Evolutionary conservation across 2,329 filamentous ascomycete species (phyloP).

Genomic region (Colletotrichum siamense): DNA sequence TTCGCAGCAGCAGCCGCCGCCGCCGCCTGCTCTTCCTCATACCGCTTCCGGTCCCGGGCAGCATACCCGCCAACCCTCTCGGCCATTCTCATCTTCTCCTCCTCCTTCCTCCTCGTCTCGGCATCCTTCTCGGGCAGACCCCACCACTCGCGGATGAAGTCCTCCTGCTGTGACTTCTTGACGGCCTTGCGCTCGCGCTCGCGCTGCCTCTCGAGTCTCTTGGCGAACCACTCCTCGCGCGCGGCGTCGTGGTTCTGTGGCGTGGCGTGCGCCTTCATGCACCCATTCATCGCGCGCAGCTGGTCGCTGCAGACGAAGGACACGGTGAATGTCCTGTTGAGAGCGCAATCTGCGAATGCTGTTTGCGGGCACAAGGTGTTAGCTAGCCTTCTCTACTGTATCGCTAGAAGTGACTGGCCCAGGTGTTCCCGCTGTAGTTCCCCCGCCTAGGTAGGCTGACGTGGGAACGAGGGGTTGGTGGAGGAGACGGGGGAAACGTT

Average conservation of each 20-base stretch:
- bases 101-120: constrained; percentile 53
- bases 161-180: constrained; percentile 66
- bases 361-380: background rate
- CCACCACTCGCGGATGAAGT: constrained; percentile 73
- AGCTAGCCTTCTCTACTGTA: background rate
- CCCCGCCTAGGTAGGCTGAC: background rate
- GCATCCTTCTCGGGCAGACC: constrained; percentile 63
- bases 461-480: background rate
- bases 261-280: constrained; percentile 88
- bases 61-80: constrained; percentile 63
- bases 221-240: constrained; percentile 90
- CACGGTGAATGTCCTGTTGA: constrained; percentile 83
- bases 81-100: constrained; percentile 53
- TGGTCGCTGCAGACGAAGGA: constrained; percentile 84
- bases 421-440: background rate
- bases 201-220: constrained; percentile 71
- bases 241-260: constrained; percentile 86
- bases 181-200: constrained; percentile 69
- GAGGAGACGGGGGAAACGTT: background rate
- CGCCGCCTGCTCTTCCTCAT: constrained; percentile 18
- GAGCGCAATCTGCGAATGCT: constrained; percentile 94
- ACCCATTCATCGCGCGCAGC: constrained; percentile 88
- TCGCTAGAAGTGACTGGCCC: background rate
- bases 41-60: constrained; percentile 39
- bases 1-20: background rate